Evolutionary conservation across 306 rosid genomes (phyloP).

Genomic region (Cicer judaicum): DNA sequence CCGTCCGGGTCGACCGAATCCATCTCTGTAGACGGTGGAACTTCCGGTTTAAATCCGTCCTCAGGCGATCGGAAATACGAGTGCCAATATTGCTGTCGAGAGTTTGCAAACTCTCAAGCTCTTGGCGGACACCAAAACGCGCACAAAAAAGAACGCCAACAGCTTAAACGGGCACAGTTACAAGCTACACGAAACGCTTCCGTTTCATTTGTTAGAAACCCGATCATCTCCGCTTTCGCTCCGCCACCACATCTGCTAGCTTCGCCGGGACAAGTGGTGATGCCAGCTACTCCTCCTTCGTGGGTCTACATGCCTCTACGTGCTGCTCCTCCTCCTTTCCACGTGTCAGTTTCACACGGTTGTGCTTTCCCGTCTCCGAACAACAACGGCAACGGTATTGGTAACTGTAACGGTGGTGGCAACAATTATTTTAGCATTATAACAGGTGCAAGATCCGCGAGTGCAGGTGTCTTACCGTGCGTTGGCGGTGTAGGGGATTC

Average conservation of each 20-base stretch:
- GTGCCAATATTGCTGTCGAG: constrained; percentile 70
- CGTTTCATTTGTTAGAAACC: constrained; percentile 75
- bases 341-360: constrained; percentile 82
- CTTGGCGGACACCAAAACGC: constrained; percentile 86
- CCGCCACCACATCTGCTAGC: constrained; percentile 82
- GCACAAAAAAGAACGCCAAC: constrained; percentile 80
- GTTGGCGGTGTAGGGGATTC: constrained; percentile 59
- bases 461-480: constrained; percentile 51
- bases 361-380: constrained; percentile 57
- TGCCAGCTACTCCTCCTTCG: constrained; percentile 56
- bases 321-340: constrained; percentile 66
- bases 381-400: background rate
- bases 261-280: constrained; percentile 54
- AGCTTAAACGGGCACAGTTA: constrained; percentile 82
- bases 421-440: constrained; percentile 5
- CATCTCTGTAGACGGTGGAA: constrained; percentile 4
- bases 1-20: constrained; percentile 74
- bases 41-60: constrained; percentile 38
- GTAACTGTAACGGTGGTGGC: constrained; percentile 9
- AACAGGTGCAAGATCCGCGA: constrained; percentile 48
- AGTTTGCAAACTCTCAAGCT: constrained; percentile 67
- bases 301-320: constrained; percentile 77
- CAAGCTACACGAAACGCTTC: constrained; percentile 80
- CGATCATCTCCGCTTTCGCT: constrained; percentile 82
- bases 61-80: constrained; percentile 61